phyloP scores from a whole-genome alignment of 306 rosid genomes.

The Quercus berberidifolia region DNA sequence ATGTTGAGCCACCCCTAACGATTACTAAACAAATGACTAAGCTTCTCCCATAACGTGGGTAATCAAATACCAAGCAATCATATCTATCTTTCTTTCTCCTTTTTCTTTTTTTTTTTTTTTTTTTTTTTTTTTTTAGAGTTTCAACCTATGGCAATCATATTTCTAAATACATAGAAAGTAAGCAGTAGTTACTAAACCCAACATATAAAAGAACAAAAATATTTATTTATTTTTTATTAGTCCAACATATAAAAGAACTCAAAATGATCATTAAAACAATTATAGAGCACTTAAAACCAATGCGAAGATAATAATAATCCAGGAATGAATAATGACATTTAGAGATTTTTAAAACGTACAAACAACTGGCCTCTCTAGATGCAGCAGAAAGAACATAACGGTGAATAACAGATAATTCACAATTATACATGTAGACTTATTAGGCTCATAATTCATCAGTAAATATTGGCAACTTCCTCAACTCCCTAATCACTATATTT shows the following conservation, averaged over 20 bases:
- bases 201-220: no score
- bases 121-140: no score
- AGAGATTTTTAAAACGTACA: neutral
- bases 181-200: neutral
- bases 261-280: neutral
- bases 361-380: neutral
- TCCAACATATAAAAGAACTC: neutral
- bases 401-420: neutral
- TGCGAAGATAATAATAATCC: neutral
- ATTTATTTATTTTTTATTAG: no score
- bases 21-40: no score
- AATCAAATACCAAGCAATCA: no score
- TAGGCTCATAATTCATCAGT: neutral
- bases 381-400: neutral
- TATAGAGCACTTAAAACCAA: neutral
- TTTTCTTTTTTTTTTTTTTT: fast-evolving
- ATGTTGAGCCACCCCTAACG: no score
- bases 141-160: no score
- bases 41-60: no score
- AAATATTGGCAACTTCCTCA: neutral
- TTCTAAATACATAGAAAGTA: neutral
- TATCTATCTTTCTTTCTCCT: no score
- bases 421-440: neutral
- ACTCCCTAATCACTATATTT: no score
- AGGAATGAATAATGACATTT: neutral